Conservation (phyloP, 805 yeast genomes). For the Starmerella apis region DNA sequence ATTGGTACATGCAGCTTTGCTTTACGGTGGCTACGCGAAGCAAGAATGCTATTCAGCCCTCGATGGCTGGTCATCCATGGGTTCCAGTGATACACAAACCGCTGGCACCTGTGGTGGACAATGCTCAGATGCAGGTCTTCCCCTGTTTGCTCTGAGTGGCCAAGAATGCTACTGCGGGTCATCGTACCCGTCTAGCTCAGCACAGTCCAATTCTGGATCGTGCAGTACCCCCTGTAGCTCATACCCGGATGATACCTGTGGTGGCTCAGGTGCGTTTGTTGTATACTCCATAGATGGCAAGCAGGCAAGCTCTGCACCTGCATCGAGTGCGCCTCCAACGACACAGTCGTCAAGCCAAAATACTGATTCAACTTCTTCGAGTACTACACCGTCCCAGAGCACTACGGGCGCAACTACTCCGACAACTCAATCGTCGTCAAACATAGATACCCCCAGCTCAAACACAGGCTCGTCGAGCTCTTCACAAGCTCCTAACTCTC, state of each 20-base stretch:
- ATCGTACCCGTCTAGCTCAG: slow-evolving; percentile 33
- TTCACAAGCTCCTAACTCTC: not conserved
- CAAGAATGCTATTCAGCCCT: slow-evolving; percentile 38
- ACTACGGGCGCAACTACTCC: not conserved
- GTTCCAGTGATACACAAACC: slow-evolving; percentile 43
- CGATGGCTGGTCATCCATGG: slow-evolving; percentile 35
- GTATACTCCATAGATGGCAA: slow-evolving; percentile 25
- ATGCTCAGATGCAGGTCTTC: slow-evolving; percentile 40
- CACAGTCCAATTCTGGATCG: slow-evolving; percentile 25
- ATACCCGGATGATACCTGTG: slow-evolving; percentile 54
- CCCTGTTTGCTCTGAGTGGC: slow-evolving; percentile 44
- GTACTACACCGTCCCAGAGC: not conserved
- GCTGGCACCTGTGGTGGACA: slow-evolving; percentile 25
- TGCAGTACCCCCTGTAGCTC: slow-evolving; percentile 50
- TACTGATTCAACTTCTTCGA: slow-evolving; percentile 8
- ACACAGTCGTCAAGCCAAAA: slow-evolving; percentile 26
- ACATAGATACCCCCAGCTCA: not conserved
- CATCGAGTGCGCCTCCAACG: slow-evolving; percentile 24
- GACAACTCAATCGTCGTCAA: not conserved
- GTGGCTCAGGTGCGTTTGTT: slow-evolving; percentile 42
- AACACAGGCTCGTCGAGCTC: not conserved
- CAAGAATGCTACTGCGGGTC: slow-evolving; percentile 59
- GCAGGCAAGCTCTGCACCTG: slow-evolving; percentile 25
- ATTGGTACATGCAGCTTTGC: slow-evolving; percentile 1
- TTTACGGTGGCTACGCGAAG: slow-evolving; percentile 13